These are phyloP conservation scores for Saccharomycopsis fermentans DNA, from an alignment of 805 yeast genomes.

Conservation along the genomic window DNA sequence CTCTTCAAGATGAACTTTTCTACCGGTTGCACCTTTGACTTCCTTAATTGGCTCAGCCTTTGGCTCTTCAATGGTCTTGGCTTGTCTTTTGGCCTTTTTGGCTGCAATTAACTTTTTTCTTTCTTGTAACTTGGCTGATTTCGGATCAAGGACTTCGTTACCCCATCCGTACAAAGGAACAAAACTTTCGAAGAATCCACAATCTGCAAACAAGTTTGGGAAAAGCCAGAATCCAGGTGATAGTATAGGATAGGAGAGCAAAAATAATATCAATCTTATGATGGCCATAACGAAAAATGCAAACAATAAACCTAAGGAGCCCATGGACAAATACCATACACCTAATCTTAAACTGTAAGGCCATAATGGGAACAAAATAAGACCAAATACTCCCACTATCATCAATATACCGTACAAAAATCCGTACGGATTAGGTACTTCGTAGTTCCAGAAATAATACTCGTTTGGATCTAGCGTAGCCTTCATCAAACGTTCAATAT, in stretches of 20 bases:
- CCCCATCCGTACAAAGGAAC: slow-evolving; percentile 84
- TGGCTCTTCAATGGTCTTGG: slow-evolving; percentile 10
- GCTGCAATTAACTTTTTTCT: slow-evolving; percentile 25
- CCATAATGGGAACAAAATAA: slow-evolving; percentile 89
- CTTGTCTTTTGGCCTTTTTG: slow-evolving; percentile 21
- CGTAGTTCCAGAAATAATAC: slow-evolving; percentile 79
- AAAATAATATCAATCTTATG: slow-evolving; percentile 61
- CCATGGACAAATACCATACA: slow-evolving; percentile 84
- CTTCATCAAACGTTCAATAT: slow-evolving; percentile 41
- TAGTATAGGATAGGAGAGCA: slow-evolving; percentile 44
- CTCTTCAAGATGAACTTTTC: slow-evolving; percentile 26
- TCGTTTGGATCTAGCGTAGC: slow-evolving; percentile 55
- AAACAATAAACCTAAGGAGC: slow-evolving; percentile 60
- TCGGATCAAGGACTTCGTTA: slow-evolving; percentile 25
- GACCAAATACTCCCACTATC: slow-evolving; percentile 49
- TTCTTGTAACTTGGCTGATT: slow-evolving; percentile 12
- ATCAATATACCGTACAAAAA: slow-evolving; percentile 55
- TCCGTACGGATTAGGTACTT: slow-evolving; percentile 52
- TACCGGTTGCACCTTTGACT: slow-evolving; percentile 16
- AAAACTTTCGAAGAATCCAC: slow-evolving; percentile 88
- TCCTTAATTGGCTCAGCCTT: slow-evolving; percentile 7
- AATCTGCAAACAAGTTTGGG: slow-evolving; percentile 93
- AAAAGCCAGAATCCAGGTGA: slow-evolving; percentile 88
- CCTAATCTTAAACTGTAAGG: slow-evolving; percentile 81
- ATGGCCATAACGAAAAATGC: slow-evolving; percentile 71